Evolutionary conservation across 2,329 filamentous ascomycete genomes (phyloP).

Genomic region (Scolecobasidium constrictum): DNA sequence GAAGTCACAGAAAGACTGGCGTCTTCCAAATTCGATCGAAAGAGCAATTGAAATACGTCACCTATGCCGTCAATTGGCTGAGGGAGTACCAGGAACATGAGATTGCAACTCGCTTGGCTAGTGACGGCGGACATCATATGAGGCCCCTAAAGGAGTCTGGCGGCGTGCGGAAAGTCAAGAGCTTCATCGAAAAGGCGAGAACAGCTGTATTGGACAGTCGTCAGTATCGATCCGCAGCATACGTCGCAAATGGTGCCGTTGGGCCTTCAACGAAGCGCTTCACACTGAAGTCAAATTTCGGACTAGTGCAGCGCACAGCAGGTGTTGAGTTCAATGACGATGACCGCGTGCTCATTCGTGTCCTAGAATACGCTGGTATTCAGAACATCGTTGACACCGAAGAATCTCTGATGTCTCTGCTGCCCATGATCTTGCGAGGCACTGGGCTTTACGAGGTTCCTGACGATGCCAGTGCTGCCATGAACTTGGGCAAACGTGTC

Average conservation of each 20-base stretch:
- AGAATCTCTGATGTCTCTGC: slow-evolving; percentile 49
- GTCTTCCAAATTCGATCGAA: slow-evolving; percentile 54
- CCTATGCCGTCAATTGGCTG: slow-evolving; percentile 40
- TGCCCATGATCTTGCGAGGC: slow-evolving; percentile 52
- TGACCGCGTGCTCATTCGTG: slow-evolving; percentile 50
- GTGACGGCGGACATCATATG: not conserved
- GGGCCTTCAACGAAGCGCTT: slow-evolving; percentile 1
- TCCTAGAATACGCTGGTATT: slow-evolving; percentile 54
- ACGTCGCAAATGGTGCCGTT: slow-evolving; percentile 1
- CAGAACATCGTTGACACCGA: slow-evolving; percentile 17
- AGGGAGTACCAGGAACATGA: slow-evolving; percentile 35
- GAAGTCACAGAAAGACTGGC: slow-evolving; percentile 25
- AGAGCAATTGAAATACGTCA: slow-evolving; percentile 42
- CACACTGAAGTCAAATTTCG: not conserved
- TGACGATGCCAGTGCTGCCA: no score
- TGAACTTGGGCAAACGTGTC: slow-evolving; percentile 30
- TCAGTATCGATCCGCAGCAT: not conserved
- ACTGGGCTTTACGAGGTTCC: slow-evolving; percentile 46
- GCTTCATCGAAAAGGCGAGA: slow-evolving; percentile 9
- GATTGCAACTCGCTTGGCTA: not conserved
- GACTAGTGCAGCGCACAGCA: slow-evolving; percentile 5
- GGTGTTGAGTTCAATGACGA: slow-evolving; percentile 32
- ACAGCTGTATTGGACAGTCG: slow-evolving; percentile 11
- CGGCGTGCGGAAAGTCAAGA: not conserved
- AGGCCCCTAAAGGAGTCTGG: not conserved